Percentiles rank a stretch among this genome's conserved stretches.
Conservation (phyloP, 2,329 filamentous ascomycete species). For the Paraphoma chrysanthemicola region DNA sequence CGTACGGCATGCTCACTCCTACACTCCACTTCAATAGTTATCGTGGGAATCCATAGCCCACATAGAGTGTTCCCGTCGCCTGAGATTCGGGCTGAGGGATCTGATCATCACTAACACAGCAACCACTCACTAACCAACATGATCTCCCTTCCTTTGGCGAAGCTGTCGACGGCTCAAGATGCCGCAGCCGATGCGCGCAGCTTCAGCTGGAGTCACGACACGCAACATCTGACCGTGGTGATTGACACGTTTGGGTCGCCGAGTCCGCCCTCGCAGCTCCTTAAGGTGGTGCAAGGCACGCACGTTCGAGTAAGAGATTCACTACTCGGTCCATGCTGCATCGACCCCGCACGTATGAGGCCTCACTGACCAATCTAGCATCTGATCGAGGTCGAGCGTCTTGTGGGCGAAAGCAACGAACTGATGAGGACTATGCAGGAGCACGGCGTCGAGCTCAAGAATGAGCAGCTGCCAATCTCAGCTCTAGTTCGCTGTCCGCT, state of each 20-base stretch:
- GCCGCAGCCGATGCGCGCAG: conserved; percentile 29
- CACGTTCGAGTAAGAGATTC: conserved; percentile 50
- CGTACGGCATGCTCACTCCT: not conserved
- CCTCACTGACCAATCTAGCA: conserved; percentile 12
- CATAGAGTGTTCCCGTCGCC: not conserved
- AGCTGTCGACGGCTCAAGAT: conserved; percentile 44
- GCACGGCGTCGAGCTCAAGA: conserved; percentile 34
- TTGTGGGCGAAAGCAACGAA: conserved; percentile 25
- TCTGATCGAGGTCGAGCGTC: conserved; percentile 30
- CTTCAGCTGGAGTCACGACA: conserved; percentile 47
- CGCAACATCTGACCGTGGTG: conserved; percentile 38
- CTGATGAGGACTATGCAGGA: conserved; percentile 27
- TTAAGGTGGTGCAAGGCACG: conserved; percentile 51
- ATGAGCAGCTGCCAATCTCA: conserved; percentile 54
- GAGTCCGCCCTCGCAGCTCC: conserved; percentile 32
- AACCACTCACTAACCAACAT: conserved; percentile 20
- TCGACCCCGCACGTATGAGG: too few relatives aligned
- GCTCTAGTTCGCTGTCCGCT: conserved; percentile 49
- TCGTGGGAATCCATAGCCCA: not conserved
- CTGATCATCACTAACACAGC: conserved; percentile 15
- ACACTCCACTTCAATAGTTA: not conserved
- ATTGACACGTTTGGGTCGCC: conserved; percentile 40
- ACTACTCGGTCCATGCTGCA: not conserved
- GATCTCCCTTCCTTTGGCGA: conserved; percentile 41
- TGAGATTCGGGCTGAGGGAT: not conserved